A percentile compares a stretch with the other conserved stretches of the same genome.
Evolutionary conservation across 345 rosid species (phyloP).

Genomic region (Pistacia vera): DNA sequence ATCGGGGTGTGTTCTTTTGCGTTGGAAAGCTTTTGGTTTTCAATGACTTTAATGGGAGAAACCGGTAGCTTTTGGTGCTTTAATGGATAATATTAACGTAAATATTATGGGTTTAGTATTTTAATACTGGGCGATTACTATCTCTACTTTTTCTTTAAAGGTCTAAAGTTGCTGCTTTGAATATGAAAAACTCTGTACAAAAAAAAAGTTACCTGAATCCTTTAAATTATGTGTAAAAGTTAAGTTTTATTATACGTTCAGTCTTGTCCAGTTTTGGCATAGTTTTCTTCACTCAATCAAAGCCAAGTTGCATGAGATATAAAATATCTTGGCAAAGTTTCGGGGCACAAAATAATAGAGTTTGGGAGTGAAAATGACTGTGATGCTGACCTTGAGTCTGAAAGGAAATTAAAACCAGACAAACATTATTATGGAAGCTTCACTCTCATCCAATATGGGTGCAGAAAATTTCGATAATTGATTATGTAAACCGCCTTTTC

Average conservation of each 20-base stretch:
- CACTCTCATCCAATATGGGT: background rate
- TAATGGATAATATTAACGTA: background rate
- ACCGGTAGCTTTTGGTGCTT: background rate
- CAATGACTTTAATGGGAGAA: background rate
- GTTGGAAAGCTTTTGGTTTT: too few species aligned
- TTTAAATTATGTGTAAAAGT: too few species aligned
- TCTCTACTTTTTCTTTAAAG: background rate
- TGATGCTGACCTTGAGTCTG: background rate
- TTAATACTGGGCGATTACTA: background rate
- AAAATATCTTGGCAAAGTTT: too few species aligned
- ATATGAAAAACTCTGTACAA: background rate
- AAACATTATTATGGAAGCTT: background rate
- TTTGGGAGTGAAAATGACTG: constrained; percentile 3
- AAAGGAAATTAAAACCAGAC: background rate
- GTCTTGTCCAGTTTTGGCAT: too few species aligned
- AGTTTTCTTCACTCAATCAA: background rate
- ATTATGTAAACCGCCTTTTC: background rate
- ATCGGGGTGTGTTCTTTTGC: too few species aligned
- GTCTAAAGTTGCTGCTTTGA: constrained; percentile 5
- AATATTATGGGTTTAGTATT: background rate
- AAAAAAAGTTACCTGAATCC: too few species aligned
- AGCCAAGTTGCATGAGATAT: background rate
- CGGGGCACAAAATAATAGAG: background rate
- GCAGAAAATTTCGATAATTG: background rate
- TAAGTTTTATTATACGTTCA: too few species aligned